Evolutionary conservation across 768 basidiomycete genomes (phyloP).

Genomic region (Candolleomyces aberdarensis): DNA sequence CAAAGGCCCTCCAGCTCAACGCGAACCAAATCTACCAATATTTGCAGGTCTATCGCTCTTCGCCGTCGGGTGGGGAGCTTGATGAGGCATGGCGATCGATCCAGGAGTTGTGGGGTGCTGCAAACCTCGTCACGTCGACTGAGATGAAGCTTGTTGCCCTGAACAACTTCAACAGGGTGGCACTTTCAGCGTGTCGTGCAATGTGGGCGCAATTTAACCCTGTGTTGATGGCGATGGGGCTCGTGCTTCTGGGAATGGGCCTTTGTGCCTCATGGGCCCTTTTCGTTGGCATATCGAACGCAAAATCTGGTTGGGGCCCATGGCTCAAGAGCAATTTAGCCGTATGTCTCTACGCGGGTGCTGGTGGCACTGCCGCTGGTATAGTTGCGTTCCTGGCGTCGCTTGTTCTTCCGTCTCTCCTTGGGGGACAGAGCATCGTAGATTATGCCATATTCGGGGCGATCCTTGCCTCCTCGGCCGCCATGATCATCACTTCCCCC

Average conservation of each 20-base stretch:
- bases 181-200: conserved; percentile 69
- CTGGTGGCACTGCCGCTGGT: conserved; percentile 34
- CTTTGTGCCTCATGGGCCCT: conserved; percentile 53
- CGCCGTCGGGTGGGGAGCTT: conserved; percentile 70
- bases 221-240: conserved; percentile 69
- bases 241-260: conserved; percentile 56
- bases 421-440: conserved; percentile 21
- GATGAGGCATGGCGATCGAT: conserved; percentile 51
- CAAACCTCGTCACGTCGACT: conserved; percentile 36
- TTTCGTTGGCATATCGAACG: conserved; percentile 42
- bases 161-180: conserved; percentile 54
- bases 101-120: conserved; percentile 20
- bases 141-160: conserved; percentile 37
- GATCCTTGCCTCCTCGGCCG: conserved; percentile 43
- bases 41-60: conserved; percentile 71
- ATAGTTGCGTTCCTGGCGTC: too few relatives aligned
- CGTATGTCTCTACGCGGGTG: conserved; percentile 30
- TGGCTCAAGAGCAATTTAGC: conserved; percentile 35
- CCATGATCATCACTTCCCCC: conserved; percentile 40
- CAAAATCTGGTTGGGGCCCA: conserved; percentile 36
- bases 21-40: conserved; percentile 73
- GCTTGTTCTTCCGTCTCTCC: conserved; percentile 12
- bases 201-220: conserved; percentile 97
- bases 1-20: conserved; percentile 66
- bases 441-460: conserved; percentile 51